Base-by-base conservation (phyloP, 805 yeast species). In the Ogataea ganodermae region DNA sequence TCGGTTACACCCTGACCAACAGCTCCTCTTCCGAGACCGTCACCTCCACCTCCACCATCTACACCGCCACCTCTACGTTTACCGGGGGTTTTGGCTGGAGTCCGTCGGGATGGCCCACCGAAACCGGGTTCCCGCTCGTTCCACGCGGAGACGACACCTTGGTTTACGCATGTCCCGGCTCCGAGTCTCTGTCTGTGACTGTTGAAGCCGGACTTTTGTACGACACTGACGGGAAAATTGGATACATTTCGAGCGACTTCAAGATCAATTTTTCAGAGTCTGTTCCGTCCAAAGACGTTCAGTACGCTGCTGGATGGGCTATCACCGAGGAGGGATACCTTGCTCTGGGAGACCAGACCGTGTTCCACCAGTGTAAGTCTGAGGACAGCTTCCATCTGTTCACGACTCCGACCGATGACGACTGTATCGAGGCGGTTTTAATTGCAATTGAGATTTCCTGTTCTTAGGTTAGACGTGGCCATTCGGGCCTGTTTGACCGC, bases 181-280 rank as follows among this genome's bases (percentile, higher is more conserved):
- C 30, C 21, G 42, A 27, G 7, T 26, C 42, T 8, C 24, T 27
- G 10, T 27, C 32, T 2, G 22, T 24, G n/a, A 9, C 31, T 10
- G 22, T 38, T 4, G 30, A 38, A 16, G 32, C 27, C 2, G 42
- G 42, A n/a, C 9, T 38, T 18, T 20, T 38, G 6, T 38, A 38
- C 32, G 42, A 38, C 31, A 6, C 23, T 4, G 42, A 38, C 24
- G 42, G 42, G 10, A 38, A 38, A 6, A 38, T 38, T 18, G 42
- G 42, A 4, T 38, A 17, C 32, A 27, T 38, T 14, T n/a, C 42
- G 12, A 17, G n/a, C 14, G 42, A 38, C 8, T 6, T 3, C 23
- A 12, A 38, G 20, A 6, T 38, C 17, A 10, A 38, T 13, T 38
- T 38, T 12, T 16, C 16, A 4, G 24, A 38, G 24, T 17, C 42